Conservation (phyloP, 129 eudicot species). For the Logfia minima region DNA sequence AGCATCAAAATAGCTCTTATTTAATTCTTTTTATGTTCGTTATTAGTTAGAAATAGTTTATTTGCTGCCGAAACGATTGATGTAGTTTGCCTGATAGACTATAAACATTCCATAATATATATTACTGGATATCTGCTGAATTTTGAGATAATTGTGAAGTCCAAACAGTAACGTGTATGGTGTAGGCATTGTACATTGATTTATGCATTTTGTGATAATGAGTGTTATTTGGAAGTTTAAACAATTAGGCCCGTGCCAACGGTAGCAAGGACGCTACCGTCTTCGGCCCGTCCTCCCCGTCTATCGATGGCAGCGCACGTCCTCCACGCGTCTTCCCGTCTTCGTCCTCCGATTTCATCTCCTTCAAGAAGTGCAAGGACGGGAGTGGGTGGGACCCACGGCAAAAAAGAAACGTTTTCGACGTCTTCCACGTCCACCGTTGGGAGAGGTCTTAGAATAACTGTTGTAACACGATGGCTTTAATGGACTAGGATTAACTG, state of each 20-base stretch:
- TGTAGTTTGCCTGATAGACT: not conserved
- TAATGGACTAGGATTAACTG: constrained; percentile 5
- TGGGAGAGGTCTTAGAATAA: too few relatives aligned
- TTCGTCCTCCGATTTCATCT: too few relatives aligned
- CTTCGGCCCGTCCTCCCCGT: too few relatives aligned
- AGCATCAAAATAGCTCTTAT: not conserved
- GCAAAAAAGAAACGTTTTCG: too few relatives aligned
- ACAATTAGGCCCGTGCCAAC: too few relatives aligned
- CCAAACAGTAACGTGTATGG: not conserved
- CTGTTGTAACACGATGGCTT: not conserved
- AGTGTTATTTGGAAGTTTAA: not conserved
- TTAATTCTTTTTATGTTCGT: not conserved
- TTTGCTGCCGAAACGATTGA: not conserved
- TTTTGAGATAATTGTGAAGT: not conserved
- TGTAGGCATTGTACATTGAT: not conserved
- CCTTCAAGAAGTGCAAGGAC: too few relatives aligned
- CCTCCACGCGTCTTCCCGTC: too few relatives aligned
- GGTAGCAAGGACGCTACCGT: too few relatives aligned
- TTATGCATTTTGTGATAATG: not conserved
- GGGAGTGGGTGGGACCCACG: too few relatives aligned
- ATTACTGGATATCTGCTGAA: not conserved
- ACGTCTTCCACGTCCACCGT: too few relatives aligned
- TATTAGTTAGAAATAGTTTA: not conserved
- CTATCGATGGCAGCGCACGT: too few relatives aligned
- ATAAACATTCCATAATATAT: not conserved